Evolutionary conservation across 164 flowering plant genomes (phyloP).

Genomic region (grape (Vitis vinifera)): DNA sequence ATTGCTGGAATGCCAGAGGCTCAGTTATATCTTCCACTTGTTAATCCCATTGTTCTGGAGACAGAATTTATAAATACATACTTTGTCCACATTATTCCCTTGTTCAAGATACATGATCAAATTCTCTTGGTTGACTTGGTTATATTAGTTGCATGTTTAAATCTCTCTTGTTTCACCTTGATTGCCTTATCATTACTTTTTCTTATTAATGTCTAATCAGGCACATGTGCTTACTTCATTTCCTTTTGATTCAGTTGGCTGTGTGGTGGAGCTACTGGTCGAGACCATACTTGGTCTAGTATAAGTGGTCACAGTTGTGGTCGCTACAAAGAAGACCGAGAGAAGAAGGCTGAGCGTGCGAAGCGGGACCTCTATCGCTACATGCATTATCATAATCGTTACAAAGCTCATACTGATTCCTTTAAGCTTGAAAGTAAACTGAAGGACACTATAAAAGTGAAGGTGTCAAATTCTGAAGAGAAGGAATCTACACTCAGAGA

Average conservation of each 20-base stretch:
- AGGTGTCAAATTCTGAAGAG: conserved; percentile 36
- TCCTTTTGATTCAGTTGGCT: conserved; percentile 45
- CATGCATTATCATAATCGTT: conserved; percentile 56
- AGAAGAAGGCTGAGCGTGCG: conserved; percentile 38
- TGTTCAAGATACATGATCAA: no score
- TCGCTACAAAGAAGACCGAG: conserved; percentile 38
- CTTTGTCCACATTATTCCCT: no score
- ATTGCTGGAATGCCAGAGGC: no score
- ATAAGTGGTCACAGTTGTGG: conserved; percentile 54
- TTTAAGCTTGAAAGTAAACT: conserved; percentile 51
- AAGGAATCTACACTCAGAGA: conserved; percentile 38
- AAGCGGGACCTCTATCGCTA: conserved; percentile 46
- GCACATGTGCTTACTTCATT: no score
- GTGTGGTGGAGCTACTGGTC: conserved; percentile 61
- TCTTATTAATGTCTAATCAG: no score
- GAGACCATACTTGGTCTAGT: conserved; percentile 42
- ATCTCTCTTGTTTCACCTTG: background rate
- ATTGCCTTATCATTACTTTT: background rate
- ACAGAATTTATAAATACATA: no score
- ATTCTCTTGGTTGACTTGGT: no score
- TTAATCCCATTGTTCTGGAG: no score
- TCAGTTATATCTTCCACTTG: no score
- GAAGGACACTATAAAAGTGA: conserved; percentile 30
- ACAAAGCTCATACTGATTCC: conserved; percentile 57
- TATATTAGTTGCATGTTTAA: background rate